Conservation (phyloP, 306 rosid genomes). For the Cucurbita maxima region DNA sequence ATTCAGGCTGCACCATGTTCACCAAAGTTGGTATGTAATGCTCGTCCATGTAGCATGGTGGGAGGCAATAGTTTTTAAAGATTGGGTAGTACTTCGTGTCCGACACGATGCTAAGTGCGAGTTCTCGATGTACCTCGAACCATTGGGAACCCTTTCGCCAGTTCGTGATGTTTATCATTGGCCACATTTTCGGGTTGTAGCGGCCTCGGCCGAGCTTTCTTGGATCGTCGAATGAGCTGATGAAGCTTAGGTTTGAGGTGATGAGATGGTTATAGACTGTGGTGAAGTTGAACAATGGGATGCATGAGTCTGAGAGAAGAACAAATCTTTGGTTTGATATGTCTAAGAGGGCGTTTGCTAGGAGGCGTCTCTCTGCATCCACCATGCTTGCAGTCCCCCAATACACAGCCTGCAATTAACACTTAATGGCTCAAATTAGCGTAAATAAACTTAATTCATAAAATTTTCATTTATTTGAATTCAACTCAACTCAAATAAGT, state of each 20-base stretch:
- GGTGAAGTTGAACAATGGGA: slow-evolving; percentile 47
- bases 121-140: slow-evolving; percentile 40
- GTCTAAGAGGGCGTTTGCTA: slow-evolving; percentile 48
- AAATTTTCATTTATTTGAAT: no score
- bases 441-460: no score
- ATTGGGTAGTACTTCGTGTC: slow-evolving; percentile 31
- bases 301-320: slow-evolving; percentile 53
- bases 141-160: slow-evolving; percentile 67
- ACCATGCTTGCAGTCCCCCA: slow-evolving; percentile 50
- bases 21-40: slow-evolving; percentile 47
- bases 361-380: slow-evolving; percentile 52
- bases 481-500: no score
- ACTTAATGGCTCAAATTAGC: no score
- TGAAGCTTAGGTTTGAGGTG: slow-evolving; percentile 26
- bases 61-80: slow-evolving; percentile 18
- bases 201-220: slow-evolving; percentile 30
- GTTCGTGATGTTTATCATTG: slow-evolving; percentile 26
- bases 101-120: slow-evolving; percentile 29
- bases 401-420: slow-evolving; percentile 20
- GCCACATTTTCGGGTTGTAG: slow-evolving; percentile 32
- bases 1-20: slow-evolving; percentile 9
- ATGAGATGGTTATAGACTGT: slow-evolving; percentile 24
- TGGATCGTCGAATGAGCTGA: slow-evolving; percentile 28
- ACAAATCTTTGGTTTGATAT: slow-evolving; percentile 36
- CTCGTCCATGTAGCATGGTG: slow-evolving; percentile 43